Conservation (phyloP, 2,329 filamentous ascomycete species). For the Nigrospora sphaerica region DNA sequence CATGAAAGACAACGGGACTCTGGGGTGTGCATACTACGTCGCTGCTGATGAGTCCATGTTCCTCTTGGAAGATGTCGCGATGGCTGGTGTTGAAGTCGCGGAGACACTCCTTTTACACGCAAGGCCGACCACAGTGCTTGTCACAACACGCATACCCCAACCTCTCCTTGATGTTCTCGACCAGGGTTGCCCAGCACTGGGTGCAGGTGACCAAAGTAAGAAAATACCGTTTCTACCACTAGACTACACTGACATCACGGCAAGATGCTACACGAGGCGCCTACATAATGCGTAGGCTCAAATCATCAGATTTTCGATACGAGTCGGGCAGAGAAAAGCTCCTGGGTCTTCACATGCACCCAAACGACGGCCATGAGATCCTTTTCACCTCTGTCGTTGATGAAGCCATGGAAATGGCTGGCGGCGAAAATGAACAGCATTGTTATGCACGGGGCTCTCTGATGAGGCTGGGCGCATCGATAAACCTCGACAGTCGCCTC, state of each 20-base stretch:
- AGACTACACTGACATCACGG: slow-evolving; percentile 5
- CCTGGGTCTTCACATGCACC: slow-evolving; percentile 46
- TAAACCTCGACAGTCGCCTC: slow-evolving; percentile 67
- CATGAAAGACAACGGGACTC: slow-evolving; percentile 57
- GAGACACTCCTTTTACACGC: slow-evolving; percentile 50
- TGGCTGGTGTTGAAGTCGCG: slow-evolving; percentile 62
- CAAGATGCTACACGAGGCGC: slow-evolving; percentile 30
- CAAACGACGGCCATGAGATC: slow-evolving; percentile 43
- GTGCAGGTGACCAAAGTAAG: not conserved
- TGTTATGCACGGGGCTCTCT: slow-evolving; percentile 55
- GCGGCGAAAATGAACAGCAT: slow-evolving; percentile 28
- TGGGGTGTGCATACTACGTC: slow-evolving; percentile 82
- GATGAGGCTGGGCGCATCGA: slow-evolving; percentile 60
- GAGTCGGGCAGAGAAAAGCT: slow-evolving; percentile 61
- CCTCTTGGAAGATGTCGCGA: slow-evolving; percentile 69
- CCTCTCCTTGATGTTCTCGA: too few relatives aligned
- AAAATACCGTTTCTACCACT: not conserved
- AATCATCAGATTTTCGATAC: slow-evolving; percentile 66
- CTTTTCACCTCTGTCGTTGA: slow-evolving; percentile 54
- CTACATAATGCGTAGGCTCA: slow-evolving; percentile 57
- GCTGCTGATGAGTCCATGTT: slow-evolving; percentile 62
- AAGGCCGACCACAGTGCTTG: slow-evolving; percentile 48
- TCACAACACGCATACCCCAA: slow-evolving; percentile 39
- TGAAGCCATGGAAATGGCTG: slow-evolving; percentile 24
- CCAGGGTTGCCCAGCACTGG: slow-evolving; percentile 1